A percentile compares a stretch with the other conserved stretches of the same genome.
phyloP scores from a whole-genome alignment of 1,139 yeast species.

The Entelexis paramagnoliae region DNA sequence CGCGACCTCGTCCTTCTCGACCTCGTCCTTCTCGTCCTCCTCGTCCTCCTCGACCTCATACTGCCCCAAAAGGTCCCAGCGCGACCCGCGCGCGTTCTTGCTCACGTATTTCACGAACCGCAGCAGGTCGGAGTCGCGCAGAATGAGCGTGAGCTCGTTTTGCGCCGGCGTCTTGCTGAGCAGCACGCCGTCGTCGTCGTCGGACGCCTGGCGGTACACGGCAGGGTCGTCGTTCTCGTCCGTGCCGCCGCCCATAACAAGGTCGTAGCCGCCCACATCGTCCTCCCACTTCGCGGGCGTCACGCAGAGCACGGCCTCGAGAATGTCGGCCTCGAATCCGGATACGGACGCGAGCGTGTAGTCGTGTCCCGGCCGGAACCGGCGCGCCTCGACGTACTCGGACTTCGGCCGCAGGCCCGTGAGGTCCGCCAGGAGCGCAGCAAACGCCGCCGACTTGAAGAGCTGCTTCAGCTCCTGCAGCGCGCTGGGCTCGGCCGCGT shows the following conservation, averaged over 20 bases:
- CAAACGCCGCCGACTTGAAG: constrained; percentile 51
- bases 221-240: constrained; percentile 43
- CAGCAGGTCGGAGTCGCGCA: constrained; percentile 73
- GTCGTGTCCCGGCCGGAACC: constrained; percentile 93
- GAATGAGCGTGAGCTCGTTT: constrained; percentile 68
- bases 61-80: constrained; percentile 82
- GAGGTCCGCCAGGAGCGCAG: constrained; percentile 55
- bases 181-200: constrained; percentile 68
- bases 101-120: constrained; percentile 90
- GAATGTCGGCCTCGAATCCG: constrained; percentile 35
- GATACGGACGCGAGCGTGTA: constrained; percentile 81
- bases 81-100: constrained; percentile 73
- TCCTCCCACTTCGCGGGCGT: constrained; percentile 75
- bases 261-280: constrained; percentile 86
- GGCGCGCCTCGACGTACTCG: constrained; percentile 61
- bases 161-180: constrained; percentile 73
- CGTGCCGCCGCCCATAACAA: constrained; percentile 61
- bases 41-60: constrained; percentile 56
- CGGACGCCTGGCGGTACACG: constrained; percentile 37
- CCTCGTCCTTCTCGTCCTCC: too few relatives aligned
- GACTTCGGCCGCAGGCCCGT: constrained; percentile 57
- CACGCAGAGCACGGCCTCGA: constrained; percentile 62
- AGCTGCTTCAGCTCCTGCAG: constrained; percentile 50
- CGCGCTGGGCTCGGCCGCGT: constrained; percentile 29
- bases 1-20: too few relatives aligned